These are phyloP conservation scores for Aspergillus panamensis DNA, from an alignment of 495 filamentous ascomycete genomes.

Conservation along the genomic window DNA sequence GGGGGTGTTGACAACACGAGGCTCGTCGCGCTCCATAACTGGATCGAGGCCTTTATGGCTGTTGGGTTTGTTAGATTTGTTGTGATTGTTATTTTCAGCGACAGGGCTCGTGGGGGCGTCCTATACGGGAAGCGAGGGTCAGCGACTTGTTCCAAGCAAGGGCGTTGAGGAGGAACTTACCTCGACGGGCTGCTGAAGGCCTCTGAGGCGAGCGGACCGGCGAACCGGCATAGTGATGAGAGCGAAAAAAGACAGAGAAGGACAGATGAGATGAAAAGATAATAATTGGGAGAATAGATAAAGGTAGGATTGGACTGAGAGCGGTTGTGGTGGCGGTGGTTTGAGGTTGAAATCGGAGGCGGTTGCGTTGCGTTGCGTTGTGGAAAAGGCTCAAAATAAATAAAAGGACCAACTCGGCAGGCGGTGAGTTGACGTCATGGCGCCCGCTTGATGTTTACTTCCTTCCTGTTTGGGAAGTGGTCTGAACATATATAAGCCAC, in stretches of 20 bases:
- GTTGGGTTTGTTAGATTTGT: constrained; percentile 10
- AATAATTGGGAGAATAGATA: background rate
- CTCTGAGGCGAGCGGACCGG: constrained; percentile 41
- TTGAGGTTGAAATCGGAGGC: background rate
- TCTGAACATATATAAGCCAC: background rate
- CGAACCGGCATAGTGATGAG: constrained; percentile 35
- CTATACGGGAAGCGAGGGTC: constrained; percentile 18
- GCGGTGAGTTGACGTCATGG: constrained; percentile 27
- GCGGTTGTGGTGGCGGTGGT: background rate
- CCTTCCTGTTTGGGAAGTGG: background rate
- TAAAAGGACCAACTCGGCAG: constrained; percentile 20
- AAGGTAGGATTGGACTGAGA: background rate
- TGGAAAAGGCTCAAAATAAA: constrained; percentile 17
- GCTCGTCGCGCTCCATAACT: constrained; percentile 42
- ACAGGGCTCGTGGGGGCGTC: constrained; percentile 17
- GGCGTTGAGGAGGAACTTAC: constrained; percentile 22
- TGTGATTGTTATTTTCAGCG: constrained; percentile 13
- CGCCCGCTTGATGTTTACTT: constrained; percentile 8
- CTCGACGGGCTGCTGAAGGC: constrained; percentile 26
- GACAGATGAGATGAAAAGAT: background rate
- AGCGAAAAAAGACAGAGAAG: background rate
- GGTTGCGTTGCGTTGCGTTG: constrained; percentile 5
- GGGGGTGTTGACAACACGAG: constrained; percentile 7
- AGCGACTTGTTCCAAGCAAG: constrained; percentile 18
- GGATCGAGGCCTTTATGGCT: constrained; percentile 24